These are phyloP conservation scores for Lasiosphaeriaceae sp. DNA, from an alignment of 495 filamentous ascomycete genomes.

Conservation along the genomic window DNA sequence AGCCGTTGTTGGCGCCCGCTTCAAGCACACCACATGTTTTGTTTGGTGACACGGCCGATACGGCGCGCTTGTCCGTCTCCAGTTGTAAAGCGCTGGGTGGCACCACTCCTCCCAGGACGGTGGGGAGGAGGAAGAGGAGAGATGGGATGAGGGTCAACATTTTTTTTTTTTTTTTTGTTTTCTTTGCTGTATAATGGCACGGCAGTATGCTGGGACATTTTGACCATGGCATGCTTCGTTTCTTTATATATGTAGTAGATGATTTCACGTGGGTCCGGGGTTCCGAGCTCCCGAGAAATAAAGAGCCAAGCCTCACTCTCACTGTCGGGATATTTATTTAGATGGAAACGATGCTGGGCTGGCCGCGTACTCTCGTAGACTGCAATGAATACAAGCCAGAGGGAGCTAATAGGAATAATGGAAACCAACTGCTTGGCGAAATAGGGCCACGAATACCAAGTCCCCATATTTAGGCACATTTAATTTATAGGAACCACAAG, in stretches of 20 bases:
- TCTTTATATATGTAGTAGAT: neutral
- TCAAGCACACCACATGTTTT: slow-evolving; percentile 27
- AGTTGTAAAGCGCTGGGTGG: neutral
- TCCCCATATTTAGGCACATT: neutral
- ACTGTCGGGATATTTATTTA: neutral
- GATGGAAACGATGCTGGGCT: neutral
- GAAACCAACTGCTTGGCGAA: neutral
- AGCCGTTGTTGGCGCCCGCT: slow-evolving; percentile 24
- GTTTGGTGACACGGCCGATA: slow-evolving; percentile 28
- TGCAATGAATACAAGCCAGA: too few relatives aligned
- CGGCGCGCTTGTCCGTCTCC: slow-evolving; percentile 9
- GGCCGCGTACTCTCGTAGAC: neutral
- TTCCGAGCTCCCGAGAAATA: neutral
- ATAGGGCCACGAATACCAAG: neutral
- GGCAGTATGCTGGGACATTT: neutral
- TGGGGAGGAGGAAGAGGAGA: slow-evolving; percentile 6
- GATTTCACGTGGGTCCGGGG: neutral
- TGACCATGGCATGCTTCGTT: too few relatives aligned
- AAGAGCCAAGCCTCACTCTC: neutral
- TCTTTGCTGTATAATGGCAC: neutral
- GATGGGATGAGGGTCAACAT: slow-evolving; percentile 7
- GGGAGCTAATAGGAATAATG: neutral
- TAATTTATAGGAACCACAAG: neutral
- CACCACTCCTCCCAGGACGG: slow-evolving; percentile 4
- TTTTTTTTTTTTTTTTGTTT: neutral